Evolutionary conservation across 2,329 filamentous ascomycete genomes (phyloP).

Genomic region (Rutstroemia sydowiana): DNA sequence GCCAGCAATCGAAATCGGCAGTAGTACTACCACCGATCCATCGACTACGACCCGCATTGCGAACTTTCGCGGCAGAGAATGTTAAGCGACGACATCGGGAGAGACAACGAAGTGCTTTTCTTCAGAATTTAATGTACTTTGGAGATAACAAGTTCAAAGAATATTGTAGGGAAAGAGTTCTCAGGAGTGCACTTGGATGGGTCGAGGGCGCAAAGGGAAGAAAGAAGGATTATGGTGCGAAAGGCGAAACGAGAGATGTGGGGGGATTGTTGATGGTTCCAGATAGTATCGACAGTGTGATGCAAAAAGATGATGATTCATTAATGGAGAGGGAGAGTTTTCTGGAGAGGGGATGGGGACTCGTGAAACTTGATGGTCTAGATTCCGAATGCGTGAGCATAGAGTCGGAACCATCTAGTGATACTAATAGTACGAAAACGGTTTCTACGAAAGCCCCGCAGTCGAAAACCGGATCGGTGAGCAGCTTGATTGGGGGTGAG

Average conservation of each 20-base stretch:
- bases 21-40: not conserved
- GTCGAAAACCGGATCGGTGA: too few relatives aligned
- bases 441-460: not conserved
- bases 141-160: conserved; percentile 22
- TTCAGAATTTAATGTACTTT: conserved; percentile 24
- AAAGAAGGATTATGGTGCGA: conserved; percentile 7
- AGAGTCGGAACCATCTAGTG: not conserved
- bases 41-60: conserved; percentile 10
- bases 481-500: too few relatives aligned
- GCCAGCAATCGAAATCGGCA: too few relatives aligned
- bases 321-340: conserved; percentile 6
- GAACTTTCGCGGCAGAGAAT: conserved; percentile 18
- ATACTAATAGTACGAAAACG: not conserved
- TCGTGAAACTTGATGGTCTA: not conserved
- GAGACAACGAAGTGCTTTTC: conserved; percentile 19
- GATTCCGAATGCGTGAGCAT: conserved; percentile 9
- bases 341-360: conserved; percentile 4
- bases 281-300: not conserved
- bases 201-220: conserved; percentile 11
- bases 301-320: not conserved
- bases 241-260: conserved; percentile 3
- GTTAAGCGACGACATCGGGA: conserved; percentile 21
- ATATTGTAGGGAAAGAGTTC: conserved; percentile 17
- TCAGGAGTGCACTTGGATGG: conserved; percentile 22
- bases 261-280: conserved; percentile 1